Conservation (phyloP, 306 rosid species). For the Betula pendula region DNA sequence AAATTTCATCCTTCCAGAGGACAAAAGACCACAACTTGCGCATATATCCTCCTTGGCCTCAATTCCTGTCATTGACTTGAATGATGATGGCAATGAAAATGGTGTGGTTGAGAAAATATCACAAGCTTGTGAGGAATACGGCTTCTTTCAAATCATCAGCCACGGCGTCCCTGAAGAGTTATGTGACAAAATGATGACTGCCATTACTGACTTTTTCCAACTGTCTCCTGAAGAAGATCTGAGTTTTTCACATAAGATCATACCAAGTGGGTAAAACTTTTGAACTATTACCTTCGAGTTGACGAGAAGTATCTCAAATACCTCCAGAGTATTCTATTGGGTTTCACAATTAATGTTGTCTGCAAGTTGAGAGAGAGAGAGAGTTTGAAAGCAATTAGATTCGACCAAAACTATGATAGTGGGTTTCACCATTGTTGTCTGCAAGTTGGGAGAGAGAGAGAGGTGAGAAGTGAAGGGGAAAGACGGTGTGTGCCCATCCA, state of each 20-base stretch:
- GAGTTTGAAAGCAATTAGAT: no score
- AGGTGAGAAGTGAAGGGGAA: no score
- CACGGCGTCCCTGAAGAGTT: conserved; percentile 47
- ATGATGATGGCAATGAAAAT: neutral
- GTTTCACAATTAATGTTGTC: no score
- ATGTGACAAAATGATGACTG: conserved; percentile 33
- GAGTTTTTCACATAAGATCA: conserved; percentile 34
- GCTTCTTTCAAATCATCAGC: conserved; percentile 49
- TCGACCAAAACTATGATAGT: no score
- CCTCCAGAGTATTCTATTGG: no score
- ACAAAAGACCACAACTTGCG: conserved; percentile 45
- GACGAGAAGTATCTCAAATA: no score
- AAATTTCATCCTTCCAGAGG: conserved; percentile 41
- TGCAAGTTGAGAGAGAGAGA: no score
- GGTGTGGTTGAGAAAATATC: conserved; percentile 35
- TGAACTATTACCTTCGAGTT: conserved; percentile 32
- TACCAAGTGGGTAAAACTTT: conserved; percentile 29
- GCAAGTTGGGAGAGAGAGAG: no score
- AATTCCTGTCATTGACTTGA: conserved; percentile 51
- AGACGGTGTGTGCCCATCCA: no score
- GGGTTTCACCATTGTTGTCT: no score
- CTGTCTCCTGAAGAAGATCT: conserved; percentile 35
- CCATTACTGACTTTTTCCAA: conserved; percentile 36
- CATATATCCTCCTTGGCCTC: conserved; percentile 31
- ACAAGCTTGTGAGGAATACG: conserved; percentile 50